Percentiles rank a stretch among this genome's conserved stretches.
Conservation (phyloP, 148 eudicot genomes). For the Vaccinium darrowii region DNA sequence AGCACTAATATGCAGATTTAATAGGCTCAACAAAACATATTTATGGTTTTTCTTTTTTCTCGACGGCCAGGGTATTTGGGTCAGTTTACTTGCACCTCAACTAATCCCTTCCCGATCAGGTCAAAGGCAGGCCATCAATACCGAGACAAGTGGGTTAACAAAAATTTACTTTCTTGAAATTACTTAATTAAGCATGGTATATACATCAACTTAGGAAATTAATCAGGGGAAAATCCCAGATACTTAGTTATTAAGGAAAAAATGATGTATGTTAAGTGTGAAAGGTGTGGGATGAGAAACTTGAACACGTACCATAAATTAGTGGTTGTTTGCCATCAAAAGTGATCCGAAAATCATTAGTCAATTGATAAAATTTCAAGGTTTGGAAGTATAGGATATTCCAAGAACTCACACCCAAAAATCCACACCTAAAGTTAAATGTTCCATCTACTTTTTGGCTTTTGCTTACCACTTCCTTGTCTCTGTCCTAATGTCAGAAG, state of each 20-base stretch:
- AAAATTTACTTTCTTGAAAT: too few relatives aligned
- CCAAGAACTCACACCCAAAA: constrained; percentile 8
- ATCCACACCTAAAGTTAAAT: constrained; percentile 22
- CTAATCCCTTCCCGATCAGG: too few relatives aligned
- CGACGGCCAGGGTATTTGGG: too few relatives aligned
- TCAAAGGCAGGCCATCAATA: too few relatives aligned
- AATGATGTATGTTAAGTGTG: not conserved
- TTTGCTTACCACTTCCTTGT: constrained; percentile 16
- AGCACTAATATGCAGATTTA: not conserved
- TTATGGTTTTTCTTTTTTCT: too few relatives aligned
- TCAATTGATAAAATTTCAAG: not conserved
- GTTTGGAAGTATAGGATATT: constrained; percentile 5
- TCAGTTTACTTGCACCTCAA: too few relatives aligned
- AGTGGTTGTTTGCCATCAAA: constrained; percentile 1
- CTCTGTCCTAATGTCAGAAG: constrained; percentile 19
- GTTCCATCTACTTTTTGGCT: constrained; percentile 21
- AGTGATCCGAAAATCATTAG: not conserved
- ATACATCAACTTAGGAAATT: not conserved
- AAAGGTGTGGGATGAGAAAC: not conserved
- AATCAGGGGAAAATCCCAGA: not conserved
- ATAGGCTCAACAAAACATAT: not conserved
- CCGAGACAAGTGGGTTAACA: too few relatives aligned
- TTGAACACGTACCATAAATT: not conserved
- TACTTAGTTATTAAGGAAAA: not conserved
- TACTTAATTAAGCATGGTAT: too few relatives aligned